These are phyloP conservation scores for Neotropicomus parvogracilis DNA, from an alignment of 1,284 basidiomycete genomes.

Conservation along the genomic window DNA sequence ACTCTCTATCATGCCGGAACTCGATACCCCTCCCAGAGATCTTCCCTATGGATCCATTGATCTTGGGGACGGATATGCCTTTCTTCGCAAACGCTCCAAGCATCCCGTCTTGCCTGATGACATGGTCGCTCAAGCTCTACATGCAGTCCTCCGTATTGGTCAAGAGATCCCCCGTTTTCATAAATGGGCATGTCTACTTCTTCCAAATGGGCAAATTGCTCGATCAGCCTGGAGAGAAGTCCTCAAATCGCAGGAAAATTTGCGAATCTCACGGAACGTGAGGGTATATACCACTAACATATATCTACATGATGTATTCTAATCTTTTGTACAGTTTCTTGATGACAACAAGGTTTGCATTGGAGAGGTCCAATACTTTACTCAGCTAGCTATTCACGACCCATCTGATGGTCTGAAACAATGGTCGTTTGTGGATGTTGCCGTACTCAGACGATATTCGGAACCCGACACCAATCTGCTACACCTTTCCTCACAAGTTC, in stretches of 20 bases:
- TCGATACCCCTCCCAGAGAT: not conserved
- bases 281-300: not conserved
- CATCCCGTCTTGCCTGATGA: not conserved
- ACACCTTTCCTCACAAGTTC: slow-evolving; percentile 5
- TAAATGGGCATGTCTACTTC: not conserved
- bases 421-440: not conserved
- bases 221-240: not conserved
- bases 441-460: not conserved
- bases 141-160: not conserved
- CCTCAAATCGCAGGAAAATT: not conserved
- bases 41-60: not conserved
- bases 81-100: not conserved
- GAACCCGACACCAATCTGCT: not conserved
- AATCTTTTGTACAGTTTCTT: not conserved
- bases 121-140: not conserved
- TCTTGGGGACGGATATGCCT: not conserved
- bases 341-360: not conserved
- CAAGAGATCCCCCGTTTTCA: not conserved
- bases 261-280: not conserved
- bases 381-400: not conserved
- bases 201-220: not conserved
- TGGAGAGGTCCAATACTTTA: not conserved
- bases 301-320: too few relatives aligned
- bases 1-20: not conserved
- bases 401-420: too few relatives aligned